phyloP scores from a whole-genome alignment of 2,329 filamentous ascomycete genomes.

The Beauveria sp. region DNA sequence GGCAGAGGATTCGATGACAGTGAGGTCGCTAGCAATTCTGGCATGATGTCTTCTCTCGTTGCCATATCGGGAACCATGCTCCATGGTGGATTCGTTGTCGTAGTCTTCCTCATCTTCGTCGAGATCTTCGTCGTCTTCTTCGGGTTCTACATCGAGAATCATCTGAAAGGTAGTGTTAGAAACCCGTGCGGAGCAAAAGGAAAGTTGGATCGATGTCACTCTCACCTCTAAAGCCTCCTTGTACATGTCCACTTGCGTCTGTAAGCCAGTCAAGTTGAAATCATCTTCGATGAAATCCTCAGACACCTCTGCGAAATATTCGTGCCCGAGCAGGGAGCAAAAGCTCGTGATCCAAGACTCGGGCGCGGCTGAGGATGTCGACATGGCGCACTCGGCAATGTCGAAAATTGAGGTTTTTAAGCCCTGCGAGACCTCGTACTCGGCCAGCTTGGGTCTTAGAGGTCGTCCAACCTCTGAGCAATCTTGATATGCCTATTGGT shows the following conservation, averaged over 20 bases:
- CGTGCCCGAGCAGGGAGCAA: conserved; percentile 89
- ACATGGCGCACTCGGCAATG: conserved; percentile 34
- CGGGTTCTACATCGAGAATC: conserved; percentile 96
- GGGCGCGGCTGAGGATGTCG: conserved; percentile 51
- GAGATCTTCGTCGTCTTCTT: conserved; percentile 83
- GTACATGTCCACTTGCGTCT: conserved; percentile 95
- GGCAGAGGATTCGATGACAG: conserved; percentile 93
- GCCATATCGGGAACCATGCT: conserved; percentile 42
- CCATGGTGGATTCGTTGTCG: conserved; percentile 56
- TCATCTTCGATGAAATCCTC: conserved; percentile 99
- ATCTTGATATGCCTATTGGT: background rate
- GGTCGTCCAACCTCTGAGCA: background rate
- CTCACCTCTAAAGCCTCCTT: conserved; percentile 86
- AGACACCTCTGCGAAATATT: conserved; percentile 97
- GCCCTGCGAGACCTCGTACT: background rate
- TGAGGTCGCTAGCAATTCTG: conserved; percentile 85
- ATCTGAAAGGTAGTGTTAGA: conserved; percentile 44
- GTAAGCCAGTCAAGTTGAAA: conserved; percentile 94
- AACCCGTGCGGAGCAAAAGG: background rate
- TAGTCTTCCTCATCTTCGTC: conserved; percentile 72
- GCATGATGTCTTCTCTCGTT: conserved; percentile 69
- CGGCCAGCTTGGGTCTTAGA: background rate
- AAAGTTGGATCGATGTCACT: background rate
- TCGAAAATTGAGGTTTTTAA: background rate
- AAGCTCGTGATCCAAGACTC: conserved; percentile 99